Evolutionary conservation across 306 rosid species (phyloP).

Genomic region (Medicago truncatula): DNA sequence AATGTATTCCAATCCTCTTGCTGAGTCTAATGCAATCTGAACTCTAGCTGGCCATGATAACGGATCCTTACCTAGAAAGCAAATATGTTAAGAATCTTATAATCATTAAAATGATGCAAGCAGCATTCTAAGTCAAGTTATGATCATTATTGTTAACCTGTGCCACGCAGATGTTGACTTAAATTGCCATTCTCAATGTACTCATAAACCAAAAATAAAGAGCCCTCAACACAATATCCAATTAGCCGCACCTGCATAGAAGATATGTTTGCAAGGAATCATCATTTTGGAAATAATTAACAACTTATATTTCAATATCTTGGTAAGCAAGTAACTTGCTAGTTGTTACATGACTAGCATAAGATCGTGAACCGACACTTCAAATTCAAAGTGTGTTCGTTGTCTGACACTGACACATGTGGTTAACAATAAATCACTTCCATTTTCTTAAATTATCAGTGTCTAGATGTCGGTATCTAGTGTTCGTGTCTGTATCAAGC

Average conservation of each 20-base stretch:
- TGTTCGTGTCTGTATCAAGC: neutral
- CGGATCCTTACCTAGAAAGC: slow-evolving; percentile 56
- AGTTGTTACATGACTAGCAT: slow-evolving; percentile 1
- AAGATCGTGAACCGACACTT: neutral
- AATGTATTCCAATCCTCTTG: slow-evolving; percentile 80
- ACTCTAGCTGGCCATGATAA: slow-evolving; percentile 74
- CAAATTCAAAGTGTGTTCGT: neutral
- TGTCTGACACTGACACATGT: neutral
- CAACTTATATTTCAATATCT: slow-evolving; percentile 19
- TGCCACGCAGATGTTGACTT: slow-evolving; percentile 65
- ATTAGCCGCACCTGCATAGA: slow-evolving; percentile 67
- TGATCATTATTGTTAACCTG: slow-evolving; percentile 46
- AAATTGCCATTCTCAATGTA: slow-evolving; percentile 77
- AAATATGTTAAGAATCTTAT: slow-evolving; percentile 26
- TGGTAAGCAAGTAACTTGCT: slow-evolving; percentile 20
- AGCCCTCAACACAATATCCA: slow-evolving; percentile 77
- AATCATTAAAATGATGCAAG: neutral
- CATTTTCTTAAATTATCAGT: neutral
- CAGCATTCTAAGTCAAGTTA: neutral
- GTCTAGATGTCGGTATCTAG: neutral
- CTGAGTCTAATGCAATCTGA: slow-evolving; percentile 79
- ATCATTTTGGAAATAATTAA: slow-evolving; percentile 14
- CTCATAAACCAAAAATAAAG: slow-evolving; percentile 75
- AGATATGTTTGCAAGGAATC: slow-evolving; percentile 30
- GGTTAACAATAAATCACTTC: neutral